Evolutionary conservation across 192 early-diverging fungal genomes (phyloP).

Genomic region (Phycomyces nitens): DNA sequence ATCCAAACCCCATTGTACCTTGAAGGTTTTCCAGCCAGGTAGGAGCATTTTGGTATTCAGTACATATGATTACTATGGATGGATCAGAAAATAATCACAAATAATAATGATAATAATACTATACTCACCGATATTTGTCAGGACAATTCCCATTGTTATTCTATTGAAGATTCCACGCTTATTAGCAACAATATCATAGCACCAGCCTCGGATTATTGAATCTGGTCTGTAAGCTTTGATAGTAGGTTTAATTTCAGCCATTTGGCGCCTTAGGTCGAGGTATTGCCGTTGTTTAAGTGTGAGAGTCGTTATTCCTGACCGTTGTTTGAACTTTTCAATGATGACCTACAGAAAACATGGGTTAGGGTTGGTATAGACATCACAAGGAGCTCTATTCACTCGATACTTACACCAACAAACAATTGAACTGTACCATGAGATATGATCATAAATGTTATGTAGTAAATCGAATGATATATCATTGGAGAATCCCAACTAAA

Average conservation of each 20-base stretch:
- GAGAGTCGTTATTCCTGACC: conserved; percentile 50
- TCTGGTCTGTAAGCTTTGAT: conserved; percentile 36
- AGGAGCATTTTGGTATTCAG: conserved; percentile 29
- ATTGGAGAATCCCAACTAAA: conserved; percentile 22
- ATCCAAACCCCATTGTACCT: conserved; percentile 18
- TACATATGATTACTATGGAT: conserved; percentile 24
- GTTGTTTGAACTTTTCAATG: conserved; percentile 51
- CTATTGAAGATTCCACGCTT: conserved; percentile 39
- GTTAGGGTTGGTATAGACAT: background rate
- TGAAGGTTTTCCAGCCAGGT: conserved; percentile 27
- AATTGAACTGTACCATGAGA: conserved; percentile 33
- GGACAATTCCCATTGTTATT: conserved; percentile 35
- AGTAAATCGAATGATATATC: conserved; percentile 27
- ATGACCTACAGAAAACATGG: conserved; percentile 45
- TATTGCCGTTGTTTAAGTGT: conserved; percentile 50
- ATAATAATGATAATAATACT: no score
- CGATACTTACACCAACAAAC: conserved; percentile 33
- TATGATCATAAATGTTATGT: conserved; percentile 31
- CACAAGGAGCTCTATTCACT: background rate
- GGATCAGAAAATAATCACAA: background rate
- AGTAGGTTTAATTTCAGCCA: conserved; percentile 47
- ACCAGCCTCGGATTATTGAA: conserved; percentile 32
- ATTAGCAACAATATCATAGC: conserved; percentile 37
- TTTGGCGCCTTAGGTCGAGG: conserved; percentile 47
- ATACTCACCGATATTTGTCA: conserved; percentile 39